Base-by-base conservation (phyloP, 2,329 filamentous ascomycete species). In the Saccharata proteae region DNA sequence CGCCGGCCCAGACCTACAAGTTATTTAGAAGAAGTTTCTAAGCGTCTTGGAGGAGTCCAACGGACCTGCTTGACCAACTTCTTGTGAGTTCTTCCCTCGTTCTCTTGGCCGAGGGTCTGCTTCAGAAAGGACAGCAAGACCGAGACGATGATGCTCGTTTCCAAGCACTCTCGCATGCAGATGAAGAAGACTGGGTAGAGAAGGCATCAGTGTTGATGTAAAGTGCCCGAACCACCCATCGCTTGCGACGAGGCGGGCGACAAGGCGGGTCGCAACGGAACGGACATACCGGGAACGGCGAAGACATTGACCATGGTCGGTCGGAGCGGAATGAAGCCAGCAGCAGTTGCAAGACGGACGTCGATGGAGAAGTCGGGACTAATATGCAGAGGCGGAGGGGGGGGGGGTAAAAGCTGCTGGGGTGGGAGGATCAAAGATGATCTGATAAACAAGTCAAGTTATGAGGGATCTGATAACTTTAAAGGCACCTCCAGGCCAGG, bases 71-170 rank as follows among this genome's bases (percentile, higher is more conserved):
- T 68, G 19, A 73, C 63, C 7, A 86, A 65, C 38, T 65, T 67
- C 55, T 80, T 86, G 59, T 82, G 79, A 1, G 77, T 58, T 2
- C 44, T 49, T 4, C 57, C 57, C 59, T 85, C 76, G 37, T 67
- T 58, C 34, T 74, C 65, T 7, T 76, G 71, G 1, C 73, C 73
- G 21, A 92, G 68, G 3, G 78, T 81, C 53, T 90, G 80, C 55
- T 88, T 90, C 36, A 92, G 61, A 52, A 90, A 92, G 14, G 83
- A 74, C 23, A 93, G 69, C 19, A 93, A 64, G n/a, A 93, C 79
- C 0, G 84, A 88, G 40, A 92, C 74, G 44, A 93, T 81, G 48
- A 93, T 84, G 47, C 71, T 77, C 1, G 79, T 80, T 62, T 93
- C 84, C 28, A 93, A 63, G 24, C 75, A 74, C 60, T 93, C 85